Evolutionary conservation across 768 basidiomycete species (phyloP).

Genomic region (Podaxis mareebaensis): DNA sequence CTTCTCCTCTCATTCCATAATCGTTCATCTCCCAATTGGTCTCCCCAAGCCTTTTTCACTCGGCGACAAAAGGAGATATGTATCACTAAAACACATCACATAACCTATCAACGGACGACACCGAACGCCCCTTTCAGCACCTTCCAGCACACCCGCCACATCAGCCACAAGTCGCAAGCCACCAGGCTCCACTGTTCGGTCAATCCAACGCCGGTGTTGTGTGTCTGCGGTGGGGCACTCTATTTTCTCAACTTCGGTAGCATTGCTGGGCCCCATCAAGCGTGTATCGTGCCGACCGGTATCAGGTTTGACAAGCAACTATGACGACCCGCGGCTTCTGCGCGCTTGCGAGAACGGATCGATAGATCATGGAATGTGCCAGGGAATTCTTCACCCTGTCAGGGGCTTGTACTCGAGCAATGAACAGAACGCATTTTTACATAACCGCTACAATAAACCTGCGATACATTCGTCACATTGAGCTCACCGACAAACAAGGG

Average conservation of each 20-base stretch:
- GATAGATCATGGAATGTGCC: background rate
- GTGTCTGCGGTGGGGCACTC: background rate
- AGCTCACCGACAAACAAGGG: background rate
- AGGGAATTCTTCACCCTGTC: background rate
- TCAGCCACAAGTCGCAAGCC: background rate
- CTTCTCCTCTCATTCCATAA: background rate
- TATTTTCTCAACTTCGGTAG: background rate
- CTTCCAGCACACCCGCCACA: background rate
- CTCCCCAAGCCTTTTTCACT: background rate
- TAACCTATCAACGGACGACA: background rate
- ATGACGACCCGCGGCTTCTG: conserved; percentile 3
- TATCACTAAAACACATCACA: background rate
- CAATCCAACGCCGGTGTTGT: background rate
- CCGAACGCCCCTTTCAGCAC: background rate
- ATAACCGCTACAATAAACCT: conserved; percentile 5
- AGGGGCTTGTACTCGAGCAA: background rate
- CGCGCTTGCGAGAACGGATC: background rate
- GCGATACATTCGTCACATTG: background rate
- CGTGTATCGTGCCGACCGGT: background rate
- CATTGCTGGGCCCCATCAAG: background rate
- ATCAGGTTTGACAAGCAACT: background rate
- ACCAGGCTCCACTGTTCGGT: background rate
- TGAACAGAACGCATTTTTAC: background rate
- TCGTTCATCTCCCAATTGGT: background rate
- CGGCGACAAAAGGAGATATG: background rate